These are phyloP conservation scores for Thelephora terrestris DNA, from an alignment of 1,284 basidiomycete species.

Conservation along the genomic window DNA sequence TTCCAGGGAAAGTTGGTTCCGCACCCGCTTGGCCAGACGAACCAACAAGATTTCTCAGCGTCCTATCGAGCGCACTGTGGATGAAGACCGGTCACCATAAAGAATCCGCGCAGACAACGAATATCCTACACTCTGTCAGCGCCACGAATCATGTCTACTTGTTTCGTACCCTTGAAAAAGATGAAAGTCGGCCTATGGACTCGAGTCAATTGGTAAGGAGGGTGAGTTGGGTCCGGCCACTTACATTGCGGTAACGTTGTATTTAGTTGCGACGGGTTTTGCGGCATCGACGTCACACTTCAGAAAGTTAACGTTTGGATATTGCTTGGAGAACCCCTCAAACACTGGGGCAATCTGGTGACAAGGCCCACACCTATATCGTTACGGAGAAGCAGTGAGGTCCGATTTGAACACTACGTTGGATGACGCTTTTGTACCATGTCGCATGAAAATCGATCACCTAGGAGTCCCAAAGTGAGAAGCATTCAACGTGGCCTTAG, in stretches of 20 bases:
- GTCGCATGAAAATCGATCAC: slow-evolving; percentile 78
- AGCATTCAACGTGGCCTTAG: background rate
- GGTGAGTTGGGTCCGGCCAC: slow-evolving; percentile 12
- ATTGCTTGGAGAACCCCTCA: slow-evolving; percentile 56
- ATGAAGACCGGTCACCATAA: background rate
- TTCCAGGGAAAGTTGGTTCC: slow-evolving; percentile 43
- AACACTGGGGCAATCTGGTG: slow-evolving; percentile 67
- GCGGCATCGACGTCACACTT: slow-evolving; percentile 74
- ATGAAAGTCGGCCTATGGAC: slow-evolving; percentile 64
- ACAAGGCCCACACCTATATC: slow-evolving; percentile 71
- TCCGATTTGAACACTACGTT: background rate
- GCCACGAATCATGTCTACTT: slow-evolving; percentile 60
- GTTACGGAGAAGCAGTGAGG: background rate
- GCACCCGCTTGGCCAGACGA: slow-evolving; percentile 25
- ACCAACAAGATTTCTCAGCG: slow-evolving; percentile 40
- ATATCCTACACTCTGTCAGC: slow-evolving; percentile 48
- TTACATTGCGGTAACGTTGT: slow-evolving; percentile 59
- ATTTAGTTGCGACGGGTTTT: slow-evolving; percentile 49
- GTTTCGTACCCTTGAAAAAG: slow-evolving; percentile 56
- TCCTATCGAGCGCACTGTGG: slow-evolving; percentile 45
- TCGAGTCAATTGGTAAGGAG: background rate
- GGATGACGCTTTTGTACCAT: slow-evolving; percentile 36
- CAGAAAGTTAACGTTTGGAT: slow-evolving; percentile 61
- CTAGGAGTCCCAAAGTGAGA: slow-evolving; percentile 24
- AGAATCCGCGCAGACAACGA: background rate